Conservation (phyloP, 176 grass and related monocot species). For the Cenchrus fungigraminus region DNA sequence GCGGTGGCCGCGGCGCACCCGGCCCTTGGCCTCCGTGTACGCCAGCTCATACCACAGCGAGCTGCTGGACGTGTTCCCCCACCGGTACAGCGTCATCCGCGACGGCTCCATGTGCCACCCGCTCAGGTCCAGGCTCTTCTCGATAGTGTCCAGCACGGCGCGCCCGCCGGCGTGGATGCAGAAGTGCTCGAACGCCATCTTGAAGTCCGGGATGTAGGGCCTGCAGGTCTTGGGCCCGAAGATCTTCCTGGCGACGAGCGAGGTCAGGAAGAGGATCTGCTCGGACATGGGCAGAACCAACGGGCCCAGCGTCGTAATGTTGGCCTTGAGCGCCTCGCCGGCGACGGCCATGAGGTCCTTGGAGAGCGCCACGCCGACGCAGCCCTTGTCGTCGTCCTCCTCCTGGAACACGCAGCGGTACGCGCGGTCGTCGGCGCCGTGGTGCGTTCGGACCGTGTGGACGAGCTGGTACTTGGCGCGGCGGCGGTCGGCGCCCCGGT, state of each 20-base stretch:
- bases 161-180: conserved; percentile 92
- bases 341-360: too few species aligned
- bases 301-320: background rate
- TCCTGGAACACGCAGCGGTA: conserved; percentile 27
- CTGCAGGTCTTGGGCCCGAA: too few species aligned
- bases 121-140: conserved; percentile 63
- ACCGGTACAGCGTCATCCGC: conserved; percentile 59
- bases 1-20: conserved; percentile 37
- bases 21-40: conserved; percentile 59
- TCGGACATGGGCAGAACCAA: background rate
- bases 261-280: background rate
- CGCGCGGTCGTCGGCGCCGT: background rate
- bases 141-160: conserved; percentile 77
- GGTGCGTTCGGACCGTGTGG: too few species aligned
- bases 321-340: background rate
- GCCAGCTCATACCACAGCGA: conserved; percentile 65
- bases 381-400: background rate
- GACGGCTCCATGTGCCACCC: conserved; percentile 61
- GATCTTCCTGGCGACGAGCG: background rate
- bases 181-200: conserved; percentile 26
- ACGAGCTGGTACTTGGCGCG: too few species aligned
- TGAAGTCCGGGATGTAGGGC: conserved; percentile 1
- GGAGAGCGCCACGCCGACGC: background rate
- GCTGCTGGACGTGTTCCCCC: conserved; percentile 69
- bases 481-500: too few species aligned